Base-by-base conservation (phyloP, 768 basidiomycete genomes). In the Pholiota molesta region DNA sequence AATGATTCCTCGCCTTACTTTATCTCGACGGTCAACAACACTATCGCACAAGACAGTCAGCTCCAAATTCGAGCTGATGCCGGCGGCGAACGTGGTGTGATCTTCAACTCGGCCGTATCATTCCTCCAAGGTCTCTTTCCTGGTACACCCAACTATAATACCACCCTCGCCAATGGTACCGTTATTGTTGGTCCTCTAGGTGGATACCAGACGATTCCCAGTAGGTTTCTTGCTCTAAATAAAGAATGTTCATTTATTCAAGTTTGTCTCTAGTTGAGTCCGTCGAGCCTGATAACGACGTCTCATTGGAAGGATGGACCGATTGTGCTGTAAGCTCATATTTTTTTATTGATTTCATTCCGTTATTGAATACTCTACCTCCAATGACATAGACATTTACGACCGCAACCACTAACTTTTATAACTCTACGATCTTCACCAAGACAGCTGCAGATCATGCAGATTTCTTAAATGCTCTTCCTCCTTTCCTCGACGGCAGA, bases 41-140 rank as follows among this genome's bases (percentile, higher is more conserved):
- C 73, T 3, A 54, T 81, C 33, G 78, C 75, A 7, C 66, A 83
- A 55, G 71, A 72, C 58, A 64, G 65, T 14, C 79, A 81, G 62
- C 64, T 82, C 16, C 65, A 69, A 11, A 79, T 86, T 55, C 83
- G 81, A 17, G 90, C 91, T 1, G 90, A 92, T 71, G 84, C 82
- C 28, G 88, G 88, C 6, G 89, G 85, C 17, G 90, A 92, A 73
- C 83, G 81, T 17, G 83, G 82, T 35, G 89, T 91, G 9, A 87
- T 91, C 52, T 81, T 83, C 66, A 87, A 91, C 66, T 89, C 88
- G 5, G 86, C 89, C 10, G 74, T 68, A 29, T 88, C 91, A 0
- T 72, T 92, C 55, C 73, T 88, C 10, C 91, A 92, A 71, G 91
- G 90, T 13, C 69, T 92, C 47, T 88, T 82, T 75, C 90, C 89